These are phyloP conservation scores for Tolypocladium album DNA, from an alignment of 2,329 filamentous ascomycete species.

Conservation along the genomic window DNA sequence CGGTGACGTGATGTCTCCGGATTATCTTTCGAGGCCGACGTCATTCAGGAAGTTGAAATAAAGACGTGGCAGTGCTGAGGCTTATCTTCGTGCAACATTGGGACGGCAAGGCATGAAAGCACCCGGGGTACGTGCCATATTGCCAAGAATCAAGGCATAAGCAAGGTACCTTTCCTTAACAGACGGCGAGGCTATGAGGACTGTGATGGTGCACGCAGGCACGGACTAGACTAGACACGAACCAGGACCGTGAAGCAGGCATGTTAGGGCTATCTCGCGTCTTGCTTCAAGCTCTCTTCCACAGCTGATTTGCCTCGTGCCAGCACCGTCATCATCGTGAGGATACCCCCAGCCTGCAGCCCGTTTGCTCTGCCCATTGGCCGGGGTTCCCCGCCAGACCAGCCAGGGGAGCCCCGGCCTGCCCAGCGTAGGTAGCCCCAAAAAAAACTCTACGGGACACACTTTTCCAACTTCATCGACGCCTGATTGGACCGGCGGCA, in stretches of 20 bases:
- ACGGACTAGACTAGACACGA: not conserved
- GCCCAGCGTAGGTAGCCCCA: not conserved
- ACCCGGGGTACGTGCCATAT: not conserved
- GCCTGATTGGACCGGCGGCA: slow-evolving; percentile 20
- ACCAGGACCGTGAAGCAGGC: too few relatives aligned
- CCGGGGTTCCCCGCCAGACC: not conserved
- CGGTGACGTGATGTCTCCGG: not conserved
- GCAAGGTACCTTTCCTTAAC: not conserved
- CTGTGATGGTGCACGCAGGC: not conserved
- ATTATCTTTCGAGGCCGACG: not conserved
- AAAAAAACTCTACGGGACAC: slow-evolving; percentile 4
- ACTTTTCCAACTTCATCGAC: slow-evolving; percentile 21
- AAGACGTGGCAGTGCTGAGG: not conserved
- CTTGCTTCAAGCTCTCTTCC: not conserved
- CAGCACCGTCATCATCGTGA: not conserved
- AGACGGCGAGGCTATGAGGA: not conserved
- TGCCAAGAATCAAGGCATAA: not conserved
- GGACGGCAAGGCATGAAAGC: not conserved
- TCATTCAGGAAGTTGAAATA: not conserved
- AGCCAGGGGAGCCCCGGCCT: not conserved
- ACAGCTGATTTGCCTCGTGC: too few relatives aligned
- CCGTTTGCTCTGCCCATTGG: not conserved
- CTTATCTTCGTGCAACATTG: not conserved
- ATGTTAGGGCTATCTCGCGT: too few relatives aligned
- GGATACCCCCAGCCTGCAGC: not conserved